A percentile compares a stretch with the other conserved stretches of the same genome.
These are phyloP conservation scores for Herpetomonas tarakana DNA, from an alignment of 208 protist genomes.

Conservation along the genomic window DNA sequence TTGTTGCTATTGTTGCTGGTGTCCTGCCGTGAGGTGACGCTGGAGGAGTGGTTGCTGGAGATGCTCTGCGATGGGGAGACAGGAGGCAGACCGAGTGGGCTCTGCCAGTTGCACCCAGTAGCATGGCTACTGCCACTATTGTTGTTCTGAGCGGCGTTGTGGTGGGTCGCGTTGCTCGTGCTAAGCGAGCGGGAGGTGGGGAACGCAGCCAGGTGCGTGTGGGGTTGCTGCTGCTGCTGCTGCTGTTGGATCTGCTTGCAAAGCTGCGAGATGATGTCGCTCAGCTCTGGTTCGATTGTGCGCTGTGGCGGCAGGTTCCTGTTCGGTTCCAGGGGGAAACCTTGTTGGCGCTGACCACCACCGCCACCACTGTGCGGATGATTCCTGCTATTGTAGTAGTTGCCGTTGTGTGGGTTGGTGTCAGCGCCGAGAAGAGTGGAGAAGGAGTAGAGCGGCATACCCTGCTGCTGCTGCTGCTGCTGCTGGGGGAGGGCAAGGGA, in stretches of 20 bases:
- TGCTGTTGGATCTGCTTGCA: background rate
- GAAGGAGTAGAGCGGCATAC: background rate
- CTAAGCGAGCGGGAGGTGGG: background rate
- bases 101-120: no score
- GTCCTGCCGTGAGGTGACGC: constrained; percentile 1
- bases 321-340: no score
- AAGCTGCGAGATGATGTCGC: no score
- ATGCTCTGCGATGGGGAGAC: background rate
- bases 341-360: no score
- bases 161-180: background rate
- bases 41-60: constrained; percentile 2
- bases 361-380: no score
- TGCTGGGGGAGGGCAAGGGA: background rate
- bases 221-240: constrained; percentile 3
- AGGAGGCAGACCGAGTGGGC: background rate
- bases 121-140: constrained; percentile 8
- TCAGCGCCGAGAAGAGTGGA: background rate
- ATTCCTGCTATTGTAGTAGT: no score
- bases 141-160: constrained; percentile 10
- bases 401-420: no score
- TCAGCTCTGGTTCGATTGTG: no score
- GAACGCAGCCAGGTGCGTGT: background rate
- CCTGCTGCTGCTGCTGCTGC: constrained; percentile 2
- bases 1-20: constrained; percentile 2
- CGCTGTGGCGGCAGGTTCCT: no score